Conservation (phyloP, 345 rosid species). For the Litchi chinensis region DNA sequence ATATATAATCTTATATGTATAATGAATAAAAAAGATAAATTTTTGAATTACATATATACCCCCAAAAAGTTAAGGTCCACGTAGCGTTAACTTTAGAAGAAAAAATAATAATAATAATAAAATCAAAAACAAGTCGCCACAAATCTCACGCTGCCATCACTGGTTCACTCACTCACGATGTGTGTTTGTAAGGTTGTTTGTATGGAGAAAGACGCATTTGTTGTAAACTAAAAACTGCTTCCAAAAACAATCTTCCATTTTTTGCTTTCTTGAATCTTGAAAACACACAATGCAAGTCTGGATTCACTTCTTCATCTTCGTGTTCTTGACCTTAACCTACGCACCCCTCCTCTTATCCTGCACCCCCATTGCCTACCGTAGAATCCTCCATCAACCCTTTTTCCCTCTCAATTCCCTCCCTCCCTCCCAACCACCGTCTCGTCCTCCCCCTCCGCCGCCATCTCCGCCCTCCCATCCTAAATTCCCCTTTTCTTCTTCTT, state of each 20-base stretch:
- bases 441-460: constrained; percentile 42
- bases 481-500: constrained; percentile 46
- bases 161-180: background rate
- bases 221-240: too few relatives aligned
- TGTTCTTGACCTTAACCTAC: constrained; percentile 27
- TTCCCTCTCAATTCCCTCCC: constrained; percentile 51
- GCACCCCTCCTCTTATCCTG: constrained; percentile 4
- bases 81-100: too few relatives aligned
- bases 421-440: constrained; percentile 49
- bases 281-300: constrained; percentile 44
- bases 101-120: background rate
- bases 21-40: too few relatives aligned
- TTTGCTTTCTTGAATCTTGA: background rate
- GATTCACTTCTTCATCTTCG: constrained; percentile 10
- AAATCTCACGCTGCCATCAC: constrained; percentile 19
- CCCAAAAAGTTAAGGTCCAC: too few relatives aligned
- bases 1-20: too few relatives aligned
- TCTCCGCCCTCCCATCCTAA: constrained; percentile 39
- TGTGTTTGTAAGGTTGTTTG: background rate
- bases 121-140: background rate
- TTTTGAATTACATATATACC: too few relatives aligned
- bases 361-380: constrained; percentile 40
- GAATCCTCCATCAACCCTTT: constrained; percentile 82
- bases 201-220: too few relatives aligned
- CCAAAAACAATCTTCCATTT: too few relatives aligned